Base-by-base conservation (phyloP, 23 red algal genomes). In the Cyanidioschyzon merolae region DNA sequence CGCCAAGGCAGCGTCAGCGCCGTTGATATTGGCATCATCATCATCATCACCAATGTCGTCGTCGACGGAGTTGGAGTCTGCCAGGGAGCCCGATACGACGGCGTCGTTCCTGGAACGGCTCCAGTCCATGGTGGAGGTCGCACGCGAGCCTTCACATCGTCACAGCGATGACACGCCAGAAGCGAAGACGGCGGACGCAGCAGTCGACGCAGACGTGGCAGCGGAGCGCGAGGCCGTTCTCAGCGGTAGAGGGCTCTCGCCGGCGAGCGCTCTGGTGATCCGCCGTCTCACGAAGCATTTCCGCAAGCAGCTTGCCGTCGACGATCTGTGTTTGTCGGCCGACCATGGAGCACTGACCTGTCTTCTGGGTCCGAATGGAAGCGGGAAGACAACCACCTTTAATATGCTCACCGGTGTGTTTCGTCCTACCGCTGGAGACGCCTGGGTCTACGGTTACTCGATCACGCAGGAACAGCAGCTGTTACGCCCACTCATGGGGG, bases 301-400 rank as follows among this genome's bases (percentile, higher is more conserved):
- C 45, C 58, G 76, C 41, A 80, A 79, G 29, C 74, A 79, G n/a
- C 31, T 75, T 16, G 91, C 91, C 27, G 82, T 89, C 37, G 87
- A 95, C 68, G 86, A 87, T 57, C 18, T 95, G n/a, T 85, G 83
- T 37, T 75, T 95, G 54, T 82, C 86, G 39, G 84, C 89, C 26
- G 77, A 63, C 54, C 77, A 75, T 50, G 81, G 87, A 57, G 79
- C 87, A 51, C 86, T 88, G 0, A 85, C 88, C 67, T 88, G 86
- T 36, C 75, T 95, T 7, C 59, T 95, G 25, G 91, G 91, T 39
- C 82, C 74, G 17, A 95, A 95, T 57, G 91, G 91, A 17, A 81
- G 80, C 0, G 91, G 91, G 18, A 95, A 95, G 81, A 89, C 91
- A 25, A 95, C 91, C 1, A 79, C 82, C 40, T 95, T 95, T 37